Conservation (phyloP, 345 rosid species). For the Eucalyptus coolabah region DNA sequence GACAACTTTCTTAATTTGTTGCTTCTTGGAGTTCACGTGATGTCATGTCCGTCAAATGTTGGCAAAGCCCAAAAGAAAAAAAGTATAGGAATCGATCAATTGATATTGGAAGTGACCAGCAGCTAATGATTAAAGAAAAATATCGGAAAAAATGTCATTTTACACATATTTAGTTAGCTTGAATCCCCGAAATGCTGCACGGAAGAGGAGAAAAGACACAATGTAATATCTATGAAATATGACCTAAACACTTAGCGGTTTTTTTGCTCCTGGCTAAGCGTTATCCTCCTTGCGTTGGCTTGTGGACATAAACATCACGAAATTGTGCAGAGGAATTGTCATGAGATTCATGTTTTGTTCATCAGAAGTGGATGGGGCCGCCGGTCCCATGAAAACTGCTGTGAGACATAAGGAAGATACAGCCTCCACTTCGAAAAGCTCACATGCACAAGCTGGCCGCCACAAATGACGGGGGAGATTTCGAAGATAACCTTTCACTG, state of each 20-base stretch:
- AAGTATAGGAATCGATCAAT: neutral
- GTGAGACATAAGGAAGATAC: neutral
- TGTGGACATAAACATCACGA: neutral
- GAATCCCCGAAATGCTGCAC: neutral
- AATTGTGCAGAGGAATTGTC: neutral
- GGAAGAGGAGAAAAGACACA: neutral
- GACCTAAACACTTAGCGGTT: neutral
- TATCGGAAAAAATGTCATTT: neutral
- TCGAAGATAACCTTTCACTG: neutral
- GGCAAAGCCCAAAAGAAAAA: neutral
- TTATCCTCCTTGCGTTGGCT: neutral
- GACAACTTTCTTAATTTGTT: neutral
- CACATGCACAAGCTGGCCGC: neutral
- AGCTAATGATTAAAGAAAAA: neutral
- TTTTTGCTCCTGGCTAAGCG: neutral
- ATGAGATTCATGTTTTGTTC: neutral
- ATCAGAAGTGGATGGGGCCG: neutral
- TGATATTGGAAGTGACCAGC: neutral
- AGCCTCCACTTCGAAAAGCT: neutral
- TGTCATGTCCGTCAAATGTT: neutral
- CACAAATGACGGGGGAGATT: neutral
- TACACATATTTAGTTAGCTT: neutral
- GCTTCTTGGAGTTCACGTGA: neutral
- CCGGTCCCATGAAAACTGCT: neutral
- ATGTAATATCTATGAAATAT: neutral